phyloP scores from a whole-genome alignment of 495 filamentous ascomycete species.

The Lophium mytilinum region DNA sequence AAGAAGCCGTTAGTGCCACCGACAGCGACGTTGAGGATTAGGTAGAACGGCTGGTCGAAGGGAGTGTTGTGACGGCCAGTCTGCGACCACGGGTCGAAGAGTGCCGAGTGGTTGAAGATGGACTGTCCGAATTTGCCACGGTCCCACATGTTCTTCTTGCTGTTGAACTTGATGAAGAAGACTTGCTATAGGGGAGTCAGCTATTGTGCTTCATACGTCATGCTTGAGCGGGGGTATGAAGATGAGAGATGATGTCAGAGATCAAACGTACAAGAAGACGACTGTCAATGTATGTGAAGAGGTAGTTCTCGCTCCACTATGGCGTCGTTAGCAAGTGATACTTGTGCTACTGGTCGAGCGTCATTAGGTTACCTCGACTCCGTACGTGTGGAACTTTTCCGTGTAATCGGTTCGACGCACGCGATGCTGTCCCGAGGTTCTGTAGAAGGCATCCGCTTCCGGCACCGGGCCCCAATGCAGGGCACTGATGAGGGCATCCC shows the following conservation, averaged over 20 bases:
- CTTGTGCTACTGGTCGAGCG: background rate
- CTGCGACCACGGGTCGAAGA: conserved; percentile 23
- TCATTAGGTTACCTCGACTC: conserved; percentile 9
- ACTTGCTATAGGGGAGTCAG: conserved; percentile 18
- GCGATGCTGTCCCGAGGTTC: conserved; percentile 16
- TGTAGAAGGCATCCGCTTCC: conserved; percentile 18
- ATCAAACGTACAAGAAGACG: conserved; percentile 18
- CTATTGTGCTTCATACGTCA: background rate
- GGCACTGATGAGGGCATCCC: conserved; percentile 21
- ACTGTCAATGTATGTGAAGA: conserved; percentile 28
- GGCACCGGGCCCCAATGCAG: conserved; percentile 26
- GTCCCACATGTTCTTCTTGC: conserved; percentile 17
- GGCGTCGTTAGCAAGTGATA: background rate
- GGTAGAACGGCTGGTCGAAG: conserved; percentile 23
- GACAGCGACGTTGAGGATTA: conserved; percentile 26
- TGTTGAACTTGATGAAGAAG: conserved; percentile 26
- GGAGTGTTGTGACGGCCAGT: conserved; percentile 19
- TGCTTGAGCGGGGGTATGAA: background rate
- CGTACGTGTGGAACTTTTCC: conserved; percentile 24
- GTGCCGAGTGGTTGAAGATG: conserved; percentile 15
- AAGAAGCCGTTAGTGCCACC: conserved; percentile 24
- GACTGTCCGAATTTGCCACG: conserved; percentile 15
- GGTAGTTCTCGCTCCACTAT: conserved; percentile 25
- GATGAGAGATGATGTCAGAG: background rate
- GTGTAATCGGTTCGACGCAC: conserved; percentile 23